Evolutionary conservation across 345 rosid genomes (phyloP).

Genomic region (Euphorbia pulcherrima): DNA sequence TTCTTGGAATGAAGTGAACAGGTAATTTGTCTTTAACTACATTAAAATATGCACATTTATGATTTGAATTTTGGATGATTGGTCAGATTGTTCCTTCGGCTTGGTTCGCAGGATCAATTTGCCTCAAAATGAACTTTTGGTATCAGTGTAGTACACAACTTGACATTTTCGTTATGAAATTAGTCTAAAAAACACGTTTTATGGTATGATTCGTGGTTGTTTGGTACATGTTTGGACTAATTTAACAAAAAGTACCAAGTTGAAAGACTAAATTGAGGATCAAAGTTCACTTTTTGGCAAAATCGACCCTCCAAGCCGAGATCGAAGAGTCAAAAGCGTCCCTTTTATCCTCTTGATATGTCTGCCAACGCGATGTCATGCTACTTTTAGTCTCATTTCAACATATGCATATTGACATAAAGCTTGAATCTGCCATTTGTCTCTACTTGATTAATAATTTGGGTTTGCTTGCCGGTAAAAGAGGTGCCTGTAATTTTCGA

Average conservation of each 20-base stretch:
- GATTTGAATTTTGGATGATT: background rate
- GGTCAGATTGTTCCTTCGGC: background rate
- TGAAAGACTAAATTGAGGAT: background rate
- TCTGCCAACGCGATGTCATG: background rate
- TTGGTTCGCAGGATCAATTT: background rate
- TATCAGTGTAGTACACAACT: background rate
- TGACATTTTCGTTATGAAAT: too few relatives aligned
- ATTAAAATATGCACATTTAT: too few relatives aligned
- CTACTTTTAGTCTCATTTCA: background rate
- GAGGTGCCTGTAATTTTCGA: background rate
- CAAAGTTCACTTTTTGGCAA: background rate
- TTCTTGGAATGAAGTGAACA: conserved; percentile 77
- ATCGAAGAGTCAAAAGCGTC: background rate
- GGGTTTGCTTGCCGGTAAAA: too few relatives aligned
- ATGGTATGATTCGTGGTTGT: background rate
- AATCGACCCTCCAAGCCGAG: background rate
- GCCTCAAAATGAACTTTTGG: background rate
- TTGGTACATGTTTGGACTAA: background rate
- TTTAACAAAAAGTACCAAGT: background rate
- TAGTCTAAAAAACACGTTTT: too few relatives aligned
- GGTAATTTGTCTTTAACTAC: conserved; percentile 36
- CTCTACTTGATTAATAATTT: background rate
- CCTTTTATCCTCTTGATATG: background rate
- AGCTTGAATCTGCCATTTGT: background rate
- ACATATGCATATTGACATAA: background rate